Evolutionary conservation across 1,139 yeast genomes (phyloP), one percentile per base, ranked within the genome.

Genomic region (Pichia sp.): DNA sequence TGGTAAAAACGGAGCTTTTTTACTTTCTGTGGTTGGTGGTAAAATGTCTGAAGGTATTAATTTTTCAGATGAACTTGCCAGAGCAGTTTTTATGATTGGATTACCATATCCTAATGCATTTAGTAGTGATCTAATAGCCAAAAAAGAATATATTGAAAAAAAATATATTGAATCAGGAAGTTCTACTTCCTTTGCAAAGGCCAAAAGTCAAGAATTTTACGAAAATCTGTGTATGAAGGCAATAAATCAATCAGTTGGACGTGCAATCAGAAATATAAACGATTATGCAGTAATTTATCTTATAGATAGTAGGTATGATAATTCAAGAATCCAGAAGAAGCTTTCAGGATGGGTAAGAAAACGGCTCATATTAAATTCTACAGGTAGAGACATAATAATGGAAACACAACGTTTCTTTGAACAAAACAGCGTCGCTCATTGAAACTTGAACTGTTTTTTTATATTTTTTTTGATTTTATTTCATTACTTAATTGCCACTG

Each of bases 11-110:
- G 94, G 95, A 0, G 92, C 95, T 0, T 56, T 85, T 1, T 63
- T 92, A 6, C 70, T 90, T 29, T 81, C 96, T 0, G 96, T 92
- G 0, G 96, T 92, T 16, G 97, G 97, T 2, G 98, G 97, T 0
- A 84, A 84, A 57, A 71, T 92, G 69, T 87, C 96, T 0, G 98
- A 90, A 62, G 98, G 98, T 6, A 92, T 90, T 42, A 90, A 90
- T 59, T 90, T 92, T 60, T 78, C 90, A 3, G 94, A 89, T 59
- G 78, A 83, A 37, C 66, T 92, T 27, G 96, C 97, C 0, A 70
- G 97, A 51, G 92, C 87, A 0, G 94, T 92, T 0, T 68, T 87
- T 2, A 83, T 92, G 86, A 70, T 87, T 11, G 98, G 97, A 0
- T 63, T 92, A 38, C 97, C 98, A 2, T 92, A 76, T 57, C 97